A percentile compares a stretch with the other conserved stretches of the same genome.
These are phyloP conservation scores for Trichoderma breve DNA, from an alignment of 2,329 filamentous ascomycete genomes.

Conservation along the genomic window DNA sequence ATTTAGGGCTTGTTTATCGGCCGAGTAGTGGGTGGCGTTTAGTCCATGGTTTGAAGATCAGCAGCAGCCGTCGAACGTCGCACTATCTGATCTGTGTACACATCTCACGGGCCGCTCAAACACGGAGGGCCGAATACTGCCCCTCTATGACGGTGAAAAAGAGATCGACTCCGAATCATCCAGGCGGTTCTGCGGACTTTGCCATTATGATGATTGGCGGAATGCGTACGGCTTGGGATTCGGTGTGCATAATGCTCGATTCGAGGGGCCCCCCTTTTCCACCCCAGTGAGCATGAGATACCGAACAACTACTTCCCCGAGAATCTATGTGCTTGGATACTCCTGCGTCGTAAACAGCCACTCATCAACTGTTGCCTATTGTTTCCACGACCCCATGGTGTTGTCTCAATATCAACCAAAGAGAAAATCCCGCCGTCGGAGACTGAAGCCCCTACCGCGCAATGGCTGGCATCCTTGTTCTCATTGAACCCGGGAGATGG, in stretches of 20 bases:
- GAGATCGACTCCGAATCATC: neutral
- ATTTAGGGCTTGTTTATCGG: neutral
- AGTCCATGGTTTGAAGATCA: neutral
- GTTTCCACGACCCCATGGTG: neutral
- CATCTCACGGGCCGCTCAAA: neutral
- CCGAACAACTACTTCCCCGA: neutral
- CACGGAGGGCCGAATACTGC: neutral
- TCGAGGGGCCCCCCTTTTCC: neutral
- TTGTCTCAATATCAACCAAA: neutral
- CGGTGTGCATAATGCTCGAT: neutral
- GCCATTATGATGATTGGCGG: neutral
- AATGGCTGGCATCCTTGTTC: neutral
- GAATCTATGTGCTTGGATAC: neutral
- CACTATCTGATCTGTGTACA: neutral
- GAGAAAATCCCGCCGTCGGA: neutral
- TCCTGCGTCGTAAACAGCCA: neutral
- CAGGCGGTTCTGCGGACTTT: neutral
- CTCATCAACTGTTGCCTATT: neutral
- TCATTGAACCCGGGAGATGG: neutral
- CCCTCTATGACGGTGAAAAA: neutral
- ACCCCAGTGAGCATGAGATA: neutral
- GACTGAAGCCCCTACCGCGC: neutral
- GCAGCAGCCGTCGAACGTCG: neutral
- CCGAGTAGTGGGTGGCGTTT: neutral
- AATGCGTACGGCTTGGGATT: neutral